Conservation (phyloP, 208 protist genomes). For the Trypanosoma grayi region DNA sequence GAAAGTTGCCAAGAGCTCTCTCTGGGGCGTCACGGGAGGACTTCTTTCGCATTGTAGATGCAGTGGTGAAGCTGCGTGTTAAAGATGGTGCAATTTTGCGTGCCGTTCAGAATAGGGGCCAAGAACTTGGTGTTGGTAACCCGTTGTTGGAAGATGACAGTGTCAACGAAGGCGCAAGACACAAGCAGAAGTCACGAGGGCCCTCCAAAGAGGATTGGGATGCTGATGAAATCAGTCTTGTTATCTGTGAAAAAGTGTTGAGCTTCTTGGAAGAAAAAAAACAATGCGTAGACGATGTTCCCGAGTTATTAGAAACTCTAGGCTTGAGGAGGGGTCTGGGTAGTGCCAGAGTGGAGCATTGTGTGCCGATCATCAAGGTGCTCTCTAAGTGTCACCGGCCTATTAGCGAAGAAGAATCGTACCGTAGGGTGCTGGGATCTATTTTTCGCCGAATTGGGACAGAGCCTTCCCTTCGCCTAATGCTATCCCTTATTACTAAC, state of each 20-base stretch:
- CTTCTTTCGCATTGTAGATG: constrained; percentile 11
- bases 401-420: constrained; percentile 3
- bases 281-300: neutral
- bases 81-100: constrained; percentile 6
- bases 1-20: constrained; percentile 12
- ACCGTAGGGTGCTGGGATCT: constrained; percentile 2
- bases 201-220: neutral
- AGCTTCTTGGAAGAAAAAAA: neutral
- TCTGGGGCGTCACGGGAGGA: constrained; percentile 5
- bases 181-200: neutral
- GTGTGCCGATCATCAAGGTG: constrained; percentile 17
- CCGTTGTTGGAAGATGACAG: neutral
- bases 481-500: constrained; percentile 15
- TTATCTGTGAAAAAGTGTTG: constrained; percentile 18
- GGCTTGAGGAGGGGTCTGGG: constrained; percentile 5
- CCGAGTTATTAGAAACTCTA: constrained; percentile 9
- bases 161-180: neutral
- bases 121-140: constrained; percentile 20
- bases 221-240: constrained; percentile 8
- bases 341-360: constrained; percentile 15
- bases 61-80: constrained; percentile 13
- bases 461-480: neutral
- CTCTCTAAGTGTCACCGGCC: neutral
- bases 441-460: constrained; percentile 18
- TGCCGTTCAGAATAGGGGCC: constrained; percentile 7